Conservation (phyloP, 108 stramenopile species). For the Cylindrotheca closterium region DNA sequence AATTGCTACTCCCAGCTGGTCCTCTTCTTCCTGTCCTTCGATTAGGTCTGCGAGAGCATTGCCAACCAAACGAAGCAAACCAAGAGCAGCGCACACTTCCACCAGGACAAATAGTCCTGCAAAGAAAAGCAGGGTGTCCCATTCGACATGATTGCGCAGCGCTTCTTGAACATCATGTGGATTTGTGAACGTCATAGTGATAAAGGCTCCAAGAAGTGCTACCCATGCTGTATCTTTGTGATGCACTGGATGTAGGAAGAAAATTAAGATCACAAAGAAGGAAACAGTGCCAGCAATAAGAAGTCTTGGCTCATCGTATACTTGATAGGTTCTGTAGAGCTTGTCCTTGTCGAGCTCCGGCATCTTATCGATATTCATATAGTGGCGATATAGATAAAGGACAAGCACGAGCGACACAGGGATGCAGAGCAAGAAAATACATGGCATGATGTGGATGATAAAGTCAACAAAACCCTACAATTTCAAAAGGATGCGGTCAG, state of each 20-base stretch:
- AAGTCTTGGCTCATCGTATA: constrained; percentile 49
- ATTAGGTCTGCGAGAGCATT: constrained; percentile 43
- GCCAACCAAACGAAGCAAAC: constrained; percentile 49
- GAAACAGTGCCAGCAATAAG: constrained; percentile 48
- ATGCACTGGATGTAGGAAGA: constrained; percentile 70
- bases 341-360: constrained; percentile 34
- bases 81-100: constrained; percentile 70
- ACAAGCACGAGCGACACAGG: constrained; percentile 43
- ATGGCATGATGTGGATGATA: constrained; percentile 54
- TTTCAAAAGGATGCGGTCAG: too few species aligned
- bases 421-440: constrained; percentile 51
- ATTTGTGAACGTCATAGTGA: constrained; percentile 58
- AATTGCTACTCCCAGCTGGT: constrained; percentile 52
- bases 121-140: constrained; percentile 69
- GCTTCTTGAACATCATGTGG: constrained; percentile 70
- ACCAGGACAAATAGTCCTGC: constrained; percentile 68
- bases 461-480: constrained; percentile 75
- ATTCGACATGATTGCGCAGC: constrained; percentile 63
- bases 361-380: constrained; percentile 37
- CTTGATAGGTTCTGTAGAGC: constrained; percentile 50
- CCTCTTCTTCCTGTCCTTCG: constrained; percentile 36
- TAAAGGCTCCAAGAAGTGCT: constrained; percentile 57
- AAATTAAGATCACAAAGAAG: constrained; percentile 56
- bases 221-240: constrained; percentile 77
- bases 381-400: constrained; percentile 41